These are phyloP conservation scores for Leccinum pachyderme DNA, from an alignment of 1,284 basidiomycete genomes.

Conservation along the genomic window DNA sequence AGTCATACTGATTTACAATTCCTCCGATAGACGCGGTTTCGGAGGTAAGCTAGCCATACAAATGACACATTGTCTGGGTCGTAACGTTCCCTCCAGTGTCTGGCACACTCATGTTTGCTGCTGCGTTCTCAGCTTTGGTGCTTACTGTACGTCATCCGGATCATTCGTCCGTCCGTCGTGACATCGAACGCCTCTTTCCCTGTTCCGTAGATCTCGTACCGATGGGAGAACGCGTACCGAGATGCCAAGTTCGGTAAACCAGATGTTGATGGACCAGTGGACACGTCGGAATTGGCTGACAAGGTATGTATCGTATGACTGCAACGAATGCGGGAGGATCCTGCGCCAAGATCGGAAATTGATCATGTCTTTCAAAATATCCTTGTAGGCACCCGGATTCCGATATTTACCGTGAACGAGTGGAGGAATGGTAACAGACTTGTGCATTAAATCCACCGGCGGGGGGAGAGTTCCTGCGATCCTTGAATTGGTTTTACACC, in stretches of 20 bases:
- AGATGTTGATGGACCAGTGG: slow-evolving; percentile 48
- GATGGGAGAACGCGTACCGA: slow-evolving; percentile 56
- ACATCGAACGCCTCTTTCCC: background rate
- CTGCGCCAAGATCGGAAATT: background rate
- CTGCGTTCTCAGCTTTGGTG: slow-evolving; percentile 48
- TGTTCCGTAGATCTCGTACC: slow-evolving; percentile 53
- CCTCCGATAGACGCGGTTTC: slow-evolving; percentile 26
- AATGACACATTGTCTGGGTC: background rate
- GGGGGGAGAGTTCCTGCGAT: background rate
- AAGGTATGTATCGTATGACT: background rate
- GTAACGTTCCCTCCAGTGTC: slow-evolving; percentile 38
- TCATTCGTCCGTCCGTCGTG: background rate
- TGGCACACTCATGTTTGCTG: slow-evolving; percentile 59
- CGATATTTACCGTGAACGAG: background rate
- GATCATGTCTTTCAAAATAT: background rate
- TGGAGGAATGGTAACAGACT: background rate
- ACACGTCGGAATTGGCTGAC: slow-evolving; percentile 48
- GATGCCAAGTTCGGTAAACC: slow-evolving; percentile 56
- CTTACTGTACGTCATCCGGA: slow-evolving; percentile 46
- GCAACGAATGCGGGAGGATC: background rate
- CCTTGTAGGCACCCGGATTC: background rate
- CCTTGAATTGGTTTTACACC: background rate
- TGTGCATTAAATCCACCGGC: background rate
- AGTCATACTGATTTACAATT: slow-evolving; percentile 3
- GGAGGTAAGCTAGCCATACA: slow-evolving; percentile 15